Evolutionary conservation across 2,329 filamentous ascomycete genomes (phyloP).

Genomic region (Cercospora berteroae): DNA sequence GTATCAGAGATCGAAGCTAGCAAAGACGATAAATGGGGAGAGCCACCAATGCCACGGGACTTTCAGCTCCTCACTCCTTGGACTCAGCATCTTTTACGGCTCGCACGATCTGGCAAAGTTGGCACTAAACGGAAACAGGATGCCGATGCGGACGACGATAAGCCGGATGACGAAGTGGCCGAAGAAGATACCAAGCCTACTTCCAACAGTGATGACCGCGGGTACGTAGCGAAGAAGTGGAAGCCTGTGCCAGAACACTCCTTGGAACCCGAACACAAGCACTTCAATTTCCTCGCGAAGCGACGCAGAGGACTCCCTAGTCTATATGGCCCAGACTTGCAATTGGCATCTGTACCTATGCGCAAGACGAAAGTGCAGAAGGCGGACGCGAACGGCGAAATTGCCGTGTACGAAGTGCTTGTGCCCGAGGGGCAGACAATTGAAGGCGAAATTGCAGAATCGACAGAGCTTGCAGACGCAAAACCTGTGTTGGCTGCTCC

Average conservation of each 20-base stretch:
- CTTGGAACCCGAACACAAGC: slow-evolving; percentile 58
- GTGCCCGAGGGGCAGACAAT: slow-evolving; percentile 75
- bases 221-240: slow-evolving; percentile 60
- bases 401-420: slow-evolving; percentile 80
- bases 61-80: slow-evolving; percentile 72
- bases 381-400: slow-evolving; percentile 69
- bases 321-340: slow-evolving; percentile 44
- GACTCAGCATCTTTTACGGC: slow-evolving; percentile 77
- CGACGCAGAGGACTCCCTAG: slow-evolving; percentile 59
- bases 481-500: slow-evolving; percentile 53
- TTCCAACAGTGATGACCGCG: slow-evolving; percentile 38
- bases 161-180: slow-evolving; percentile 42
- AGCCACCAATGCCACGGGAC: slow-evolving; percentile 86
- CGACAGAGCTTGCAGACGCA: slow-evolving; percentile 49
- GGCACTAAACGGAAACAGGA: slow-evolving; percentile 63
- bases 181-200: slow-evolving; percentile 41
- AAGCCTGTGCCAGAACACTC: slow-evolving; percentile 55
- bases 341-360: slow-evolving; percentile 49
- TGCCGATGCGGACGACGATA: slow-evolving; percentile 56
- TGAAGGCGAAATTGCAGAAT: slow-evolving; percentile 74
- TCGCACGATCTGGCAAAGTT: slow-evolving; percentile 67
- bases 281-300: slow-evolving; percentile 57
- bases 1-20: slow-evolving; percentile 27
- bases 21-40: slow-evolving; percentile 67
- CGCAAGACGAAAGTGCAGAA: slow-evolving; percentile 78